Conservation (phyloP, 2,329 filamentous ascomycete species). For the Aspergillus brunneoviolaceus region DNA sequence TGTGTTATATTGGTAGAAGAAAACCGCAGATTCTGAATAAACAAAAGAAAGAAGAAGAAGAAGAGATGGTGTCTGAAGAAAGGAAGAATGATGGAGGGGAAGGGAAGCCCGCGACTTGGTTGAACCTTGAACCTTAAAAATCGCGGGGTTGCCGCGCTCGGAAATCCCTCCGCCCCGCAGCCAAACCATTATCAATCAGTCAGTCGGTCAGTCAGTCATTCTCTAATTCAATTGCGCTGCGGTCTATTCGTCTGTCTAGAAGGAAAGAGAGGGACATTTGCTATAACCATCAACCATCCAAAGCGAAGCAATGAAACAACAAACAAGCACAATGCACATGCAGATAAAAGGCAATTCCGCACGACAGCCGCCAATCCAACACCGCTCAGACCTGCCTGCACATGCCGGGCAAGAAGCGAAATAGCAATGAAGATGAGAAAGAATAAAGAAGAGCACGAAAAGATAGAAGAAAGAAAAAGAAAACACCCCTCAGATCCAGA, state of each 20-base stretch:
- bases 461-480: not conserved
- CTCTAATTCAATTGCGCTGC: not conserved
- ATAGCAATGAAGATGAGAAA: not conserved
- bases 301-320: not conserved
- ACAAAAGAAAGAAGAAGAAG: not conserved
- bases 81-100: not conserved
- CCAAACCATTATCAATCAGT: not conserved
- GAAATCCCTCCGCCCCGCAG: not conserved
- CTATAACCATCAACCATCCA: not conserved
- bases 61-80: not conserved
- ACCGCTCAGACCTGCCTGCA: not conserved
- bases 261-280: not conserved
- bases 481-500: constrained; percentile 1
- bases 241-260: constrained; percentile 1
- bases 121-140: not conserved
- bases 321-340: not conserved
- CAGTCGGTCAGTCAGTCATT: not conserved
- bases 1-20: constrained; percentile 6
- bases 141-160: constrained; percentile 12
- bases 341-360: not conserved
- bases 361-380: constrained; percentile 1
- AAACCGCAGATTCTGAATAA: not conserved
- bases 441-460: not conserved
- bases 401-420: not conserved
- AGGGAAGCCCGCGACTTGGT: not conserved